A percentile compares a stretch with the other conserved stretches of the same genome.
Conservation (phyloP, 2,329 filamentous ascomycete species). For the Colletotrichum sp. region DNA sequence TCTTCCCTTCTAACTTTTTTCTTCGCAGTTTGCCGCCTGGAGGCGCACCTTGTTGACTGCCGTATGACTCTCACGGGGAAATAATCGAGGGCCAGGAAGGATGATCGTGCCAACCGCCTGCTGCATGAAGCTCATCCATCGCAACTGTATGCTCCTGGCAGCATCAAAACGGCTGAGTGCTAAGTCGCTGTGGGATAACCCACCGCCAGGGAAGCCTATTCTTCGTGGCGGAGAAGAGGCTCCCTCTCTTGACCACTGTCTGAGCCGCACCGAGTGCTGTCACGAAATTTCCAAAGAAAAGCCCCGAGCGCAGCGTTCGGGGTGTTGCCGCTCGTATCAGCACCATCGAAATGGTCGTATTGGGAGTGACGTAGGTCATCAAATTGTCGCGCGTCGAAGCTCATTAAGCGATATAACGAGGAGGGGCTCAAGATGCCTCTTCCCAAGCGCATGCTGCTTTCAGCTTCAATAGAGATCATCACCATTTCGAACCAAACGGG, state of each 20-base stretch:
- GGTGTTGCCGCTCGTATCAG: background rate
- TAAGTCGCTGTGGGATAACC: background rate
- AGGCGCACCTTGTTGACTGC: too few relatives aligned
- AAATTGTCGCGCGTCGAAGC: background rate
- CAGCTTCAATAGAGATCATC: background rate
- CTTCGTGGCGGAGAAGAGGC: background rate
- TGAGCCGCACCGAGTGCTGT: background rate
- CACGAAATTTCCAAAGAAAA: background rate
- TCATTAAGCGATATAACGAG: background rate
- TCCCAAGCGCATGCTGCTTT: background rate
- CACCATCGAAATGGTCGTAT: background rate
- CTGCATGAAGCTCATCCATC: background rate
- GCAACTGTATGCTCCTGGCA: background rate
- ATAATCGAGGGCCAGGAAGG: too few relatives aligned
- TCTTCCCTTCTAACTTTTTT: too few relatives aligned
- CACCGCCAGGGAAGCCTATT: background rate
- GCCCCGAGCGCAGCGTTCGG: background rate
- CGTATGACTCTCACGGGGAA: too few relatives aligned
- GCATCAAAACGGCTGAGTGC: background rate
- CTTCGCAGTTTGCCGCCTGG: too few relatives aligned
- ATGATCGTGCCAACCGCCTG: background rate
- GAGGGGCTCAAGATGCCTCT: background rate
- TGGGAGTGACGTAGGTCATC: background rate
- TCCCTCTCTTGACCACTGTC: background rate
- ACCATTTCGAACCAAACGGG: rapidly evolving